A percentile compares a stretch with the other conserved stretches of the same genome.
Conservation (phyloP, 306 rosid genomes). For the Lupinus albus region DNA sequence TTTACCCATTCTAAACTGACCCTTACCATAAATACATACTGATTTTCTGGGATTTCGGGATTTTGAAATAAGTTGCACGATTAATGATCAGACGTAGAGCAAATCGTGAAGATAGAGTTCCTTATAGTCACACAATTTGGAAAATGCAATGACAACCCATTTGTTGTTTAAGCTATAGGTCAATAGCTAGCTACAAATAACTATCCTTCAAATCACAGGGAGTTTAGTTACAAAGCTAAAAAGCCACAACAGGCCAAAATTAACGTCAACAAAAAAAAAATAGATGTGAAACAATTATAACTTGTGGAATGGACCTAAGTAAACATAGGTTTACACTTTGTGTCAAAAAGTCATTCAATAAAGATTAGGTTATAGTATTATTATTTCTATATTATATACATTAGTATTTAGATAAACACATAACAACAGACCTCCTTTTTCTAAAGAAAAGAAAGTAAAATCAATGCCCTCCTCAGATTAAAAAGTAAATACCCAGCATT, state of each 20-base stretch:
- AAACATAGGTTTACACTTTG: background rate
- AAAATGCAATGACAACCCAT: too few relatives aligned
- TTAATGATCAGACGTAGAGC: background rate
- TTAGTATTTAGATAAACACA: constrained; percentile 7
- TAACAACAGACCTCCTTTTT: background rate
- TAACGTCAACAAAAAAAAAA: background rate
- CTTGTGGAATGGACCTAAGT: background rate
- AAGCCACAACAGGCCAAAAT: background rate
- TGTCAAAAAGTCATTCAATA: background rate
- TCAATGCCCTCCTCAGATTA: background rate
- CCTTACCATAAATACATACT: too few relatives aligned
- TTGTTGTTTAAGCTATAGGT: background rate
- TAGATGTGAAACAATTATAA: background rate
- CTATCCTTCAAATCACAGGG: constrained; percentile 6
- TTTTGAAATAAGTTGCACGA: background rate
- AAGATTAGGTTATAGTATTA: background rate
- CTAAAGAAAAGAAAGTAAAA: background rate
- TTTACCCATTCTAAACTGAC: too few relatives aligned
- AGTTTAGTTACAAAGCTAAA: background rate
- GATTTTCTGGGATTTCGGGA: too few relatives aligned
- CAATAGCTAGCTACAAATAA: background rate
- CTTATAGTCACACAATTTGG: too few relatives aligned
- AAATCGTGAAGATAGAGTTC: background rate
- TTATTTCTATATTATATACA: background rate
- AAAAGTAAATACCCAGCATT: background rate